Conservation (phyloP, 78 protist species). For the Dictyostelium brefeldianum region DNA sequence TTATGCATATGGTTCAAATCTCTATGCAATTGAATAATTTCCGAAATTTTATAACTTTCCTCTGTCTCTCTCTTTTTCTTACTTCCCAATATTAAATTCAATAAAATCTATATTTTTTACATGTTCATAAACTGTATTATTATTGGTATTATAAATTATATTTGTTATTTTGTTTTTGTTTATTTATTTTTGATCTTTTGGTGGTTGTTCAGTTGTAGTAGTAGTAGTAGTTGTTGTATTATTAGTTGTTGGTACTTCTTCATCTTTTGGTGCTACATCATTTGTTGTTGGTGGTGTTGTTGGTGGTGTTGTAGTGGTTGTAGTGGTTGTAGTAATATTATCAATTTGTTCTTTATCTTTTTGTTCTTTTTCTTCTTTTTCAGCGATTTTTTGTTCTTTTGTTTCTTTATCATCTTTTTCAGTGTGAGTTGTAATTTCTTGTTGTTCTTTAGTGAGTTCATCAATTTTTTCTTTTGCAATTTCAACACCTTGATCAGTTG, state of each 20-base stretch:
- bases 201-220: too few species aligned
- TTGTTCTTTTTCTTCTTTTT: not conserved
- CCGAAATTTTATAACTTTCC: too few species aligned
- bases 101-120: too few species aligned
- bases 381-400: not conserved
- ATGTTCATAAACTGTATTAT: too few species aligned
- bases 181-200: too few species aligned
- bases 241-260: not conserved
- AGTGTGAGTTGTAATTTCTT: conserved; percentile 25
- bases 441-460: conserved; percentile 30
- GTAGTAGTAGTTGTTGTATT: too few species aligned
- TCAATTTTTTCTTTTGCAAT: conserved; percentile 40
- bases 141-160: too few species aligned
- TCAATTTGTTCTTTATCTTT: not conserved
- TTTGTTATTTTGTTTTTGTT: too few species aligned
- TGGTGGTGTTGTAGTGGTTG: not conserved
- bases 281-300: not conserved
- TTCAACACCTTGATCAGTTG: conserved; percentile 30
- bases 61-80: too few species aligned
- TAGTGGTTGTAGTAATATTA: not conserved
- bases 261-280: not conserved
- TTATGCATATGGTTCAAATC: too few species aligned
- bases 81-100: too few species aligned
- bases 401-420: not conserved
- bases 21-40: too few species aligned